These are phyloP conservation scores for Nidularia pulvinata DNA, from an alignment of 768 basidiomycete genomes.

Conservation along the genomic window DNA sequence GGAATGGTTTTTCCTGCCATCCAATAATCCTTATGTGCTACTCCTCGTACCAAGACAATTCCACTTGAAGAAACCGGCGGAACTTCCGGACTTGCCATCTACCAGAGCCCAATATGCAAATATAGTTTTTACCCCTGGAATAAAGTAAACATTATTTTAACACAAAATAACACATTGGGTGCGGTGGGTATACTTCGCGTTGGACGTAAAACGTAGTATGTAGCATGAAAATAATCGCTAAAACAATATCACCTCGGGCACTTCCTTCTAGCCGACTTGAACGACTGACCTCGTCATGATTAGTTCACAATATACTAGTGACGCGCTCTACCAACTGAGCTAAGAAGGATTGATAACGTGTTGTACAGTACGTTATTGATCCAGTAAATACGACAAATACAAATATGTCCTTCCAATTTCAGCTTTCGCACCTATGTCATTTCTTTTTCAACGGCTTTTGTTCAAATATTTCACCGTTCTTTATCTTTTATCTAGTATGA, in stretches of 20 bases:
- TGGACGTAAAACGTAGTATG: background rate
- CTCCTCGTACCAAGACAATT: too few species aligned
- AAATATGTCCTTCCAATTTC: too few species aligned
- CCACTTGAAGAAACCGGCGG: too few species aligned
- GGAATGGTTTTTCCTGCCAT: too few species aligned
- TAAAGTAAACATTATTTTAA: background rate
- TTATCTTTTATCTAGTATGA: too few species aligned
- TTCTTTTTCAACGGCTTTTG: too few species aligned
- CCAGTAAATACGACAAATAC: too few species aligned
- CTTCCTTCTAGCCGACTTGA: background rate
- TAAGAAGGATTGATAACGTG: constrained; percentile 22
- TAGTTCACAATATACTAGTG: constrained; percentile 23
- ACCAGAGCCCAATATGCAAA: background rate
- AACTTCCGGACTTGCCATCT: too few species aligned
- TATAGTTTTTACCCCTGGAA: background rate
- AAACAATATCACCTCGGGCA: background rate
- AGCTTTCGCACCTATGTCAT: too few species aligned
- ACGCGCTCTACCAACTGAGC: constrained; percentile 42
- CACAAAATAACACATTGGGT: background rate
- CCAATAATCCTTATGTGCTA: too few species aligned
- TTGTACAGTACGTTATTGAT: background rate
- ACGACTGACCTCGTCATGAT: background rate
- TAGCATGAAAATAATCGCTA: background rate
- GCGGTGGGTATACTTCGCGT: background rate
- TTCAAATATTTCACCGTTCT: too few species aligned